Evolutionary conservation across 768 basidiomycete genomes (phyloP).

Genomic region (Infundibulicybe gibba): DNA sequence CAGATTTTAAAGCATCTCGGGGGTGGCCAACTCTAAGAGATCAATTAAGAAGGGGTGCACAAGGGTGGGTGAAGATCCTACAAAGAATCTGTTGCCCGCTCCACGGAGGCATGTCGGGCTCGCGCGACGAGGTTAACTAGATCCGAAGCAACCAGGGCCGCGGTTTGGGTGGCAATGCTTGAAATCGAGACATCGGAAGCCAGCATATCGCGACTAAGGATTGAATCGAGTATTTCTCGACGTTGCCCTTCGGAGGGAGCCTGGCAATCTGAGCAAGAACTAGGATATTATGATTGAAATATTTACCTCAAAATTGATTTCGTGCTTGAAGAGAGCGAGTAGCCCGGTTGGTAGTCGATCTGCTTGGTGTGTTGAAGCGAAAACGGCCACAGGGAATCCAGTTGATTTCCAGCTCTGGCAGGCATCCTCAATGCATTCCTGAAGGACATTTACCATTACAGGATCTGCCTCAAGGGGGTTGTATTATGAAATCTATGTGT

Average conservation of each 20-base stretch:
- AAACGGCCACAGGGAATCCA: constrained; percentile 70
- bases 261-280: constrained; percentile 30
- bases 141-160: constrained; percentile 84
- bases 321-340: constrained; percentile 80
- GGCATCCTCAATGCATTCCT: constrained; percentile 59
- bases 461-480: constrained; percentile 41
- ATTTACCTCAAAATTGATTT: constrained; percentile 69
- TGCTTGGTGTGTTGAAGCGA: constrained; percentile 70
- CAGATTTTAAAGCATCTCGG: constrained; percentile 28
- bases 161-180: constrained; percentile 79
- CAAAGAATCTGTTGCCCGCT: constrained; percentile 35
- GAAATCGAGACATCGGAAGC: constrained; percentile 79
- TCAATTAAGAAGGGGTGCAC: no score
- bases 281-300: neutral
- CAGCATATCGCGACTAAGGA: constrained; percentile 38
- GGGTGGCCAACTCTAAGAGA: constrained; percentile 5
- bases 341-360: constrained; percentile 62
- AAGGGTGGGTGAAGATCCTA: constrained; percentile 19
- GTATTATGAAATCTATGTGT: neutral
- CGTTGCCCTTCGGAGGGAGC: constrained; percentile 80
- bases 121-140: constrained; percentile 64
- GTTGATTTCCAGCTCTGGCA: constrained; percentile 53
- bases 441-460: constrained; percentile 50
- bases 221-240: constrained; percentile 48
- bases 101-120: constrained; percentile 52